Percentiles rank a stretch among this genome's conserved stretches.
Conservation (phyloP, 371 early-diverging fungal genomes). For the Mortierella sp. region DNA sequence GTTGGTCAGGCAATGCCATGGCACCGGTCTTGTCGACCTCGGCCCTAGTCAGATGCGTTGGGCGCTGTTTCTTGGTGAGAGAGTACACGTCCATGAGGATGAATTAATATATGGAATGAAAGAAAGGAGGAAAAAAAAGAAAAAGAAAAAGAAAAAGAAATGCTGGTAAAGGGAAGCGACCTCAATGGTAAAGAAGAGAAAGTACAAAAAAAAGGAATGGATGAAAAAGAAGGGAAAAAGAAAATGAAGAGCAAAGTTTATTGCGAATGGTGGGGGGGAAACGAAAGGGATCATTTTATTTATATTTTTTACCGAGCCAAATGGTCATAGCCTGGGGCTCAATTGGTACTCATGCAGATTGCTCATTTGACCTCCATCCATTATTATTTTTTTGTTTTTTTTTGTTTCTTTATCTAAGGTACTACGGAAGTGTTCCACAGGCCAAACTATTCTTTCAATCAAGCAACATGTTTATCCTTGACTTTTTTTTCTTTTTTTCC, state of each 20-base stretch:
- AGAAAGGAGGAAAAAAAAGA: not conserved
- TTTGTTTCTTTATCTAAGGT: too few relatives aligned
- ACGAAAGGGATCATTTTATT: not conserved
- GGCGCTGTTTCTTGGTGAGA: conserved; percentile 69
- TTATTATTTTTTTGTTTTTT: not conserved
- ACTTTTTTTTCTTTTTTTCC: not conserved
- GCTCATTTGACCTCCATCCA: not conserved
- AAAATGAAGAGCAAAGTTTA: not conserved
- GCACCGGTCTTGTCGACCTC: conserved; percentile 35
- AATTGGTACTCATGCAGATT: not conserved
- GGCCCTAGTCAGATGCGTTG: conserved; percentile 68
- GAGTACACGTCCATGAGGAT: conserved; percentile 70
- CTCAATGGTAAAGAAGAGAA: too few relatives aligned
- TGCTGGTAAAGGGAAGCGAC: too few relatives aligned
- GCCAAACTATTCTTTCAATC: too few relatives aligned
- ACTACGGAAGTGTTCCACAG: too few relatives aligned
- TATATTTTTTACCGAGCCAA: not conserved
- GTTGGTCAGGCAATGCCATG: conserved; percentile 33
- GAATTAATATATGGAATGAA: not conserved
- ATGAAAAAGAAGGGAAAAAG: not conserved
- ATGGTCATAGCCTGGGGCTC: not conserved
- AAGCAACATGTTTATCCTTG: too few relatives aligned
- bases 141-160: not conserved
- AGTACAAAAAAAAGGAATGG: not conserved
- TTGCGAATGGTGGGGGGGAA: not conserved